These are phyloP conservation scores for Halenospora varia DNA, from an alignment of 495 filamentous ascomycete genomes.

Conservation along the genomic window DNA sequence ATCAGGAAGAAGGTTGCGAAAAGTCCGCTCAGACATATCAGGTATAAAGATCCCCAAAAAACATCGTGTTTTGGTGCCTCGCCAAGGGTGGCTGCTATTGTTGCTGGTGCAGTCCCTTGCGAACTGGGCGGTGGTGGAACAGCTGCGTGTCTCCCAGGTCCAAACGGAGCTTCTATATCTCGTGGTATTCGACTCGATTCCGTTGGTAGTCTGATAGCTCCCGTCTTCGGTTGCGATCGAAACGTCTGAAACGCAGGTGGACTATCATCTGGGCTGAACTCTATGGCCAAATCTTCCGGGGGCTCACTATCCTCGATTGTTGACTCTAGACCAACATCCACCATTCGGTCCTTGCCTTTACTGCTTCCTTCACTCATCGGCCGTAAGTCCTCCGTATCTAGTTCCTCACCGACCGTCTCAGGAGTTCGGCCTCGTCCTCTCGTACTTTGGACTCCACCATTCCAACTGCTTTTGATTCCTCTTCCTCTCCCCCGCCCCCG, in stretches of 20 bases:
- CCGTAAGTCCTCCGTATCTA: conserved; percentile 47
- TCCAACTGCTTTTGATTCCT: conserved; percentile 60
- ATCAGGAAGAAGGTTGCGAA: conserved; percentile 85
- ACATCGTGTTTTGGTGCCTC: conserved; percentile 59
- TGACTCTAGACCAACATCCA: conserved; percentile 81
- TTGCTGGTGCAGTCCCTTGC: conserved; percentile 23
- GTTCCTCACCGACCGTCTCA: conserved; percentile 37
- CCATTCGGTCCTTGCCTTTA: conserved; percentile 66
- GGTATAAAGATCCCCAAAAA: conserved; percentile 88
- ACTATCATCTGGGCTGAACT: conserved; percentile 56
- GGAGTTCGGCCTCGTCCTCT: conserved; percentile 23
- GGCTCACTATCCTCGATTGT: conserved; percentile 53
- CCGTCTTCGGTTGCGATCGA: conserved; percentile 44
- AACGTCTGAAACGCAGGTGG: conserved; percentile 90
- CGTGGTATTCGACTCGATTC: conserved; percentile 13
- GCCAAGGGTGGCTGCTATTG: conserved; percentile 19
- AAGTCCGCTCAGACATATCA: conserved; percentile 77
- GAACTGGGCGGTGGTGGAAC: conserved; percentile 21
- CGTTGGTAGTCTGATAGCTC: conserved; percentile 18
- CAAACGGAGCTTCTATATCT: conserved; percentile 9
- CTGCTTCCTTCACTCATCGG: conserved; percentile 36
- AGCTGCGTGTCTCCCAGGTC: background rate
- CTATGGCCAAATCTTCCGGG: conserved; percentile 53
- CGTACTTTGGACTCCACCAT: conserved; percentile 44
- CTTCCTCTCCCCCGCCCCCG: conserved; percentile 40